Percentiles rank a stretch among this genome's conserved stretches.
These are phyloP conservation scores for Fermentozyma sake DNA, from an alignment of 1,139 yeast species.

Conservation along the genomic window DNA sequence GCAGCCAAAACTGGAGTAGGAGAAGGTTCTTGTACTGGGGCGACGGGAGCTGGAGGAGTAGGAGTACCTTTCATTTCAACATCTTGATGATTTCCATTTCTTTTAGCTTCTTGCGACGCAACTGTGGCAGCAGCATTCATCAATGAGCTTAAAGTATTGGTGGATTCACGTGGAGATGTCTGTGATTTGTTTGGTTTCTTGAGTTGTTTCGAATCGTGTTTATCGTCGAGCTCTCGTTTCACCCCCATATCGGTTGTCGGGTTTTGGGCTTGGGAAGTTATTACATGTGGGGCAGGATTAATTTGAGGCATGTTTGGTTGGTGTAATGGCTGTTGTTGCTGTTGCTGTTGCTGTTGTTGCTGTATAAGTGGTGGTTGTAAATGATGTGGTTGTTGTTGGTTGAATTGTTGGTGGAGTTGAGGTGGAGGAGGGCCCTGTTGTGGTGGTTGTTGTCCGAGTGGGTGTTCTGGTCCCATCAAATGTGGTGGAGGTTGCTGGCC, in stretches of 20 bases:
- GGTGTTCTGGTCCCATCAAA: slow-evolving; percentile 17
- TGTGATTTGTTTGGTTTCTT: slow-evolving; percentile 17
- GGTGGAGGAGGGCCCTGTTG: slow-evolving; percentile 19
- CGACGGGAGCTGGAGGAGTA: slow-evolving; percentile 9
- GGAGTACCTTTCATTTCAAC: slow-evolving; percentile 10
- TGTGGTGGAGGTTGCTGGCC: slow-evolving; percentile 11
- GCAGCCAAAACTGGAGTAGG: slow-evolving; percentile 5
- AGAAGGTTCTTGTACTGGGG: slow-evolving; percentile 6
- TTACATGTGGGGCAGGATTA: slow-evolving; percentile 3
- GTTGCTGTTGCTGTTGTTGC: slow-evolving; percentile 16
- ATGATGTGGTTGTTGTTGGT: slow-evolving; percentile 9
- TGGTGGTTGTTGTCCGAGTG: slow-evolving; percentile 12
- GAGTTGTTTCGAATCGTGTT: slow-evolving; percentile 19
- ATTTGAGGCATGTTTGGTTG: slow-evolving; percentile 11
- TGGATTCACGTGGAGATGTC: slow-evolving; percentile 12
- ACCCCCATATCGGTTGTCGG: slow-evolving; percentile 6
- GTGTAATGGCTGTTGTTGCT: slow-evolving; percentile 11
- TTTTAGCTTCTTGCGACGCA: slow-evolving; percentile 7
- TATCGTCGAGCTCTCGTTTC: slow-evolving; percentile 40
- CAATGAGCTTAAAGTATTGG: slow-evolving; percentile 21
- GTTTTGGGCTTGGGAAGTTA: slow-evolving; percentile 4
- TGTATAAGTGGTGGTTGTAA: slow-evolving; percentile 18
- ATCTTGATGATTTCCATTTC: slow-evolving; percentile 2
- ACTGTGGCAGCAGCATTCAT: slow-evolving; percentile 27
- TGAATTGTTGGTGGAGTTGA: slow-evolving; percentile 23